Evolutionary conservation across 176 grass and related monocot genomes (phyloP).

Genomic region (Ensete glaucum): DNA sequence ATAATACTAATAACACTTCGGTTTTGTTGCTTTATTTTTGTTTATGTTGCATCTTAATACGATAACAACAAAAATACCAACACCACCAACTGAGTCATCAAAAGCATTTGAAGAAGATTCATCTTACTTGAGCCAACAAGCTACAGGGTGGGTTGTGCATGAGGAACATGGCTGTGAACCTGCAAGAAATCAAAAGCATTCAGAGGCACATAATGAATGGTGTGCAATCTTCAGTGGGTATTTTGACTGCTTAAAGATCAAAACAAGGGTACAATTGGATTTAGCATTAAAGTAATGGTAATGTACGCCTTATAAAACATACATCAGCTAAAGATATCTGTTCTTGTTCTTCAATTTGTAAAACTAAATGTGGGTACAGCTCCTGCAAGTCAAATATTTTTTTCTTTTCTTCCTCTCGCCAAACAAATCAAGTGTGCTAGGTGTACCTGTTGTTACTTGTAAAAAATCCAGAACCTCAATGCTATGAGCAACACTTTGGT

Average conservation of each 20-base stretch:
- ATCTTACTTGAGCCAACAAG: too few relatives aligned
- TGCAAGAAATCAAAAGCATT: neutral
- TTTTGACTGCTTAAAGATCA: neutral
- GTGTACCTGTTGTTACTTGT: neutral
- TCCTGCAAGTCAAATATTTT: neutral
- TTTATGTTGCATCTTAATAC: too few relatives aligned
- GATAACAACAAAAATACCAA: too few relatives aligned
- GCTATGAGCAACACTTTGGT: conserved; percentile 69
- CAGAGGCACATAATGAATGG: neutral
- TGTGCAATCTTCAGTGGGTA: neutral
- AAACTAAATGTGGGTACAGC: neutral
- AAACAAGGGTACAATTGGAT: neutral
- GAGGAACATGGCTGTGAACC: neutral
- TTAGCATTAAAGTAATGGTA: neutral
- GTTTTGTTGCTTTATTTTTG: too few relatives aligned
- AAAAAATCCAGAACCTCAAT: neutral
- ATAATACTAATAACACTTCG: too few relatives aligned
- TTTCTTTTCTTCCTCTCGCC: neutral
- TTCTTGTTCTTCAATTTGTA: neutral
- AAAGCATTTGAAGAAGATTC: too few relatives aligned
- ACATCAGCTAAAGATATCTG: neutral
- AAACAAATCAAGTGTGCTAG: neutral
- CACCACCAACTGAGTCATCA: too few relatives aligned
- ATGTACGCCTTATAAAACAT: too few relatives aligned
- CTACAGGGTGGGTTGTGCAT: neutral